phyloP scores from a whole-genome alignment of 1,284 basidiomycete genomes.

The Ustilago loliicola region DNA sequence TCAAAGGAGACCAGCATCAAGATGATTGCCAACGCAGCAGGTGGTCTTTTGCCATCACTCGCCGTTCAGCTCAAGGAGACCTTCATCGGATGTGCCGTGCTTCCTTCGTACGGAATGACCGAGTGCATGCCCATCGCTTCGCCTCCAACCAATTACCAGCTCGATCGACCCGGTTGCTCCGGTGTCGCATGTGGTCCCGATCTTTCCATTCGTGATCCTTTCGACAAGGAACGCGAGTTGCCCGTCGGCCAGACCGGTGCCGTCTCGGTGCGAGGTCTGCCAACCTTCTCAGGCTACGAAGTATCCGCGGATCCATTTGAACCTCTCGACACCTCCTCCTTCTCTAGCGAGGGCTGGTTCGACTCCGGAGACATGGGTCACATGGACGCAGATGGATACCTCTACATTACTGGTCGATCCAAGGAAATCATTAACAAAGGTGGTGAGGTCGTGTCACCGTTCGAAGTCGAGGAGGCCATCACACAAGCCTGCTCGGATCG shows the following conservation, averaged over 20 bases:
- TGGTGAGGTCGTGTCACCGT: constrained; percentile 70
- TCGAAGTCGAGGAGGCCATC: constrained; percentile 70
- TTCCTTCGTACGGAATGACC: constrained; percentile 70
- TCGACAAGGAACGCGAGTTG: constrained; percentile 66
- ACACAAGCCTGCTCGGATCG: constrained; percentile 68
- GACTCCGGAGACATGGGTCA: constrained; percentile 71
- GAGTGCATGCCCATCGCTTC: constrained; percentile 71
- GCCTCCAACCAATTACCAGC: constrained; percentile 68
- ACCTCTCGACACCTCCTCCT: constrained; percentile 67
- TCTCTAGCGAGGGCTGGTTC: constrained; percentile 70
- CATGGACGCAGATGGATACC: constrained; percentile 70
- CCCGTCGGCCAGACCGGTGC: constrained; percentile 68
- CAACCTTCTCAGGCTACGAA: constrained; percentile 69
- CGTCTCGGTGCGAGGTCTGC: constrained; percentile 67
- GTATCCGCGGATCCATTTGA: constrained; percentile 58
- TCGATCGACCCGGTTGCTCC: constrained; percentile 69
- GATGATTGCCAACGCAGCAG: constrained; percentile 70
- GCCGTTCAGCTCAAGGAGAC: constrained; percentile 69
- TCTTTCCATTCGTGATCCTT: constrained; percentile 68
- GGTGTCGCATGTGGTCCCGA: constrained; percentile 69
- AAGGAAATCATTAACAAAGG: constrained; percentile 71
- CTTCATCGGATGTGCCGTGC: constrained; percentile 64
- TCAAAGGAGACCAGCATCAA: constrained; percentile 62
- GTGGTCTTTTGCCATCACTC: constrained; percentile 69
- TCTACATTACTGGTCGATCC: constrained; percentile 70